These are phyloP conservation scores for Musa balbisiana DNA, from an alignment of 202 grass and related monocot species.

Conservation along the genomic window DNA sequence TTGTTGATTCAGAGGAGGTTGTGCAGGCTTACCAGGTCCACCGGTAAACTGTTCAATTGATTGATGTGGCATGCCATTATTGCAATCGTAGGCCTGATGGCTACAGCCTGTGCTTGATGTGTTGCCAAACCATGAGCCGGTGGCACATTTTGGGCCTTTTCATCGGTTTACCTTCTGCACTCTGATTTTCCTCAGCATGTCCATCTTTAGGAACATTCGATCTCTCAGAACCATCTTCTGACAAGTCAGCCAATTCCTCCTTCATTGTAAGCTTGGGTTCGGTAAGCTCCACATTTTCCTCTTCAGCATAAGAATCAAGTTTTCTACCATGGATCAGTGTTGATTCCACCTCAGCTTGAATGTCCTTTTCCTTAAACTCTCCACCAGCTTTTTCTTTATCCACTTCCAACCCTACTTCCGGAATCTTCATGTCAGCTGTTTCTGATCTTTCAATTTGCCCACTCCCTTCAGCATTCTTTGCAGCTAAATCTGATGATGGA, in stretches of 20 bases:
- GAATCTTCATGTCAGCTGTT: constrained; percentile 21
- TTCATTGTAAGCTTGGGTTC: background rate
- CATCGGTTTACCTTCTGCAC: constrained; percentile 12
- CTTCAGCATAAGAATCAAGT: background rate
- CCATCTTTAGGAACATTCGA: constrained; percentile 22
- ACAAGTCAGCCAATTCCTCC: constrained; percentile 5
- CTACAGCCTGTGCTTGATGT: constrained; percentile 36
- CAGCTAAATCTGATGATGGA: constrained; percentile 18
- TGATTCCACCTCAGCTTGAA: background rate
- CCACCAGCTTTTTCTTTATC: constrained; percentile 12
- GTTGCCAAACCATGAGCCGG: constrained; percentile 11
- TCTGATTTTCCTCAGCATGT: constrained; percentile 23
- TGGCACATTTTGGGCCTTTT: too few relatives aligned
- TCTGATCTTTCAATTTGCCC: constrained; percentile 23
- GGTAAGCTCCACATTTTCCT: background rate
- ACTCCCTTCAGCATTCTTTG: constrained; percentile 24
- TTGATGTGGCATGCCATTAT: constrained; percentile 33
- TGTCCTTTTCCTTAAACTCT: background rate
- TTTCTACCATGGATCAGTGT: background rate
- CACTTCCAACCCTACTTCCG: constrained; percentile 4
- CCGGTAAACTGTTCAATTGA: constrained; percentile 46
- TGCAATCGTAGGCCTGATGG: constrained; percentile 24
- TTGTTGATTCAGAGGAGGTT: constrained; percentile 25
- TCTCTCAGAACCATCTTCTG: constrained; percentile 24
- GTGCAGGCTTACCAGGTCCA: constrained; percentile 23